A percentile compares a stretch with the other conserved stretches of the same genome.
Evolutionary conservation across 805 yeast species (phyloP).

Genomic region (Sungouiella thailandica): DNA sequence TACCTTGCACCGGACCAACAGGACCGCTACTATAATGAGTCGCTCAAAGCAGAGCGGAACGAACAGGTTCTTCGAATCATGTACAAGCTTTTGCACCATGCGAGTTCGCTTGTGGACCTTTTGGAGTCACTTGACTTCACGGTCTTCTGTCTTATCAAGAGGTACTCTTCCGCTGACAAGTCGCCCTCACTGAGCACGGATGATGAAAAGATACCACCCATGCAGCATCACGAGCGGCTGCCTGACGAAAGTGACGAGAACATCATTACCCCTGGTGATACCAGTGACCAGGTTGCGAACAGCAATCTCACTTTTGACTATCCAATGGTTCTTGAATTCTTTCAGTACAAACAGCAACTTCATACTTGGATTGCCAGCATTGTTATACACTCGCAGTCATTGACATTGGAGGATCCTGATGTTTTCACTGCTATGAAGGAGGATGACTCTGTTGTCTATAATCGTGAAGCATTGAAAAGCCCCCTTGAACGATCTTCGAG

Average conservation of each 20-base stretch:
- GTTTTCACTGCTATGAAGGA: conserved; percentile 59
- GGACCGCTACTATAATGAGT: conserved; percentile 30
- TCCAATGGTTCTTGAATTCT: conserved; percentile 62
- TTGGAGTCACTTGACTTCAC: conserved; percentile 61
- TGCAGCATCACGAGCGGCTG: neutral
- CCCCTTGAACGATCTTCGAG: conserved; percentile 49
- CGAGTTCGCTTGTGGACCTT: conserved; percentile 46
- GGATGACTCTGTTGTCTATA: conserved; percentile 43
- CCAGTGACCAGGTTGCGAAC: too few relatives aligned
- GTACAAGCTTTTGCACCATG: conserved; percentile 48
- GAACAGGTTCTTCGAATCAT: conserved; percentile 48
- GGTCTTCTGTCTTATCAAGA: conserved; percentile 41
- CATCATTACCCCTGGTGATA: neutral
- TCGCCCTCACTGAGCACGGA: neutral
- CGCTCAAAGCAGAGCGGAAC: conserved; percentile 39
- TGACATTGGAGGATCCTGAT: conserved; percentile 72
- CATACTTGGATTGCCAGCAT: conserved; percentile 57
- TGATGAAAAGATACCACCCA: too few relatives aligned
- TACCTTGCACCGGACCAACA: conserved; percentile 35
- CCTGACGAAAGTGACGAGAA: neutral
- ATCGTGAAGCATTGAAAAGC: conserved; percentile 31
- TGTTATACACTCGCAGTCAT: conserved; percentile 62
- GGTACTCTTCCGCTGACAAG: conserved; percentile 9
- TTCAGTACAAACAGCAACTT: conserved; percentile 65
- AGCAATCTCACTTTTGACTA: conserved; percentile 38